Conservation (phyloP, 2,329 filamentous ascomycete species). For the Apiospora saccharicola region DNA sequence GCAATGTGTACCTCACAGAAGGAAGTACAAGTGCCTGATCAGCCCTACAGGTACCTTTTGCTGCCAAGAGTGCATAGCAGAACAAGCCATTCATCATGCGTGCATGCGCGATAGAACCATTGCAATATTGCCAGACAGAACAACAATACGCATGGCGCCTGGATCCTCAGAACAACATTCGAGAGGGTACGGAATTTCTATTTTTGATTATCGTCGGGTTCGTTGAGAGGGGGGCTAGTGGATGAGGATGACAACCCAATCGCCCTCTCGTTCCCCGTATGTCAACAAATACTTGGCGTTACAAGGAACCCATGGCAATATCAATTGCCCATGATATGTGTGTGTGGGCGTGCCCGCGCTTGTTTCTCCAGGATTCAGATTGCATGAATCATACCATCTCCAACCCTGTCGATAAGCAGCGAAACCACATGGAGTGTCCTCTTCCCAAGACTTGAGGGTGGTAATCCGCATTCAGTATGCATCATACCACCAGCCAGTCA, state of each 20-base stretch:
- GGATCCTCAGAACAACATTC: background rate
- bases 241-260: background rate
- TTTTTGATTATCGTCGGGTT: background rate
- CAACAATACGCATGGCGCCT: background rate
- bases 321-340: background rate
- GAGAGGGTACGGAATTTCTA: background rate
- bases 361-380: constrained; percentile 7
- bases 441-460: background rate
- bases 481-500: background rate
- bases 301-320: background rate
- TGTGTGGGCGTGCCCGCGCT: background rate
- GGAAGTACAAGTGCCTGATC: background rate
- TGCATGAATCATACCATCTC: constrained; percentile 11
- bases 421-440: constrained; percentile 9
- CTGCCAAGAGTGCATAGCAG: background rate
- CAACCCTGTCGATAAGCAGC: background rate
- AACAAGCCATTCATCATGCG: background rate
- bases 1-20: background rate
- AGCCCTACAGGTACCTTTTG: constrained; percentile 11
- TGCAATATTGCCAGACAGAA: background rate
- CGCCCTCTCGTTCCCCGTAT: background rate
- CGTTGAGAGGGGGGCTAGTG: background rate
- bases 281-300: background rate
- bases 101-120: background rate
- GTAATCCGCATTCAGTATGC: background rate